A percentile compares a stretch with the other conserved stretches of the same genome.
phyloP scores from a whole-genome alignment of 768 basidiomycete species.

The Mycena venus region DNA sequence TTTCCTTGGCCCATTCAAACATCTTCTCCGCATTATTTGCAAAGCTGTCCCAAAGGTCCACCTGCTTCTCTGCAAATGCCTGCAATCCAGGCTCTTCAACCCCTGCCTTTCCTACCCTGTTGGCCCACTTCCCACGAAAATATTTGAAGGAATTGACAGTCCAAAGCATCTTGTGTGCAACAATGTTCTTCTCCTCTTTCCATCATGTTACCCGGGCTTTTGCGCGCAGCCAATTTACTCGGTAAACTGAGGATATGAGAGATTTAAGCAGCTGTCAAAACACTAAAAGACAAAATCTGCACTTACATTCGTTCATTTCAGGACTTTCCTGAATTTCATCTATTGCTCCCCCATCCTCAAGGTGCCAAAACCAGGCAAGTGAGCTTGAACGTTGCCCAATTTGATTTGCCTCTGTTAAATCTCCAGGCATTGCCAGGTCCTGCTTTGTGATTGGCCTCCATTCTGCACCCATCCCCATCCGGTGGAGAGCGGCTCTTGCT shows the following conservation, averaged over 20 bases:
- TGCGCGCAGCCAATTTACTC: slow-evolving; percentile 34
- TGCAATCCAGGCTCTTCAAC: neutral
- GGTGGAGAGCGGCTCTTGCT: neutral
- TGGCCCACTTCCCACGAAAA: neutral
- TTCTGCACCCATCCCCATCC: neutral
- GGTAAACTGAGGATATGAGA: slow-evolving; percentile 19
- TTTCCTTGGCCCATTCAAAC: slow-evolving; percentile 9
- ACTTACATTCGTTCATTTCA: slow-evolving; percentile 27
- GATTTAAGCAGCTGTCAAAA: neutral
- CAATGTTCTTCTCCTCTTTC: slow-evolving; percentile 36
- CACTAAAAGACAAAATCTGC: neutral
- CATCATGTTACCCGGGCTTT: slow-evolving; percentile 31
- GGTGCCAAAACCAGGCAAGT: neutral
- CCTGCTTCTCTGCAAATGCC: slow-evolving; percentile 1
- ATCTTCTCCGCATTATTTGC: neutral
- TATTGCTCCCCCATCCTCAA: neutral
- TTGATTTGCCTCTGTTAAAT: neutral
- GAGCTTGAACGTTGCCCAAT: neutral
- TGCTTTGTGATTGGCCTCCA: slow-evolving; percentile 4
- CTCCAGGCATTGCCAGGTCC: neutral
- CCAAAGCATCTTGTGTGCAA: slow-evolving; percentile 38
- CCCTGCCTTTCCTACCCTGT: neutral
- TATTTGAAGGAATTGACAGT: slow-evolving; percentile 26
- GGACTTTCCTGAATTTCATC: neutral
- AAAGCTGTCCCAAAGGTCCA: neutral